phyloP scores from a whole-genome alignment of 331 rosid species.

The Erythrophleum ivorense region DNA sequence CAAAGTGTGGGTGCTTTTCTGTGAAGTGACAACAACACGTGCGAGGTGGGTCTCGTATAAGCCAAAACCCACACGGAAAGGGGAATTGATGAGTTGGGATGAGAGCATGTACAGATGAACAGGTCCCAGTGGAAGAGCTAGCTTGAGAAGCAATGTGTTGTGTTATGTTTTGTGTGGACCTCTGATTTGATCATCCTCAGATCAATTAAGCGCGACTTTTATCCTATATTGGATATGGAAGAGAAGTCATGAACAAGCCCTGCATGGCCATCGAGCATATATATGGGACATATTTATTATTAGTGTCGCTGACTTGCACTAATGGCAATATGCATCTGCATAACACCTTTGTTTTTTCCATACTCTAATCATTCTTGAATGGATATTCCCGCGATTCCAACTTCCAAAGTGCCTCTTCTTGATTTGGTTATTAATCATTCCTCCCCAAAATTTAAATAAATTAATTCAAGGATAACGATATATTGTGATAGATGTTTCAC shows the following conservation, averaged over 20 bases:
- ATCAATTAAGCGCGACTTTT: background rate
- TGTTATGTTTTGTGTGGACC: background rate
- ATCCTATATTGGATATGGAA: background rate
- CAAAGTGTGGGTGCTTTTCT: slow-evolving; percentile 1
- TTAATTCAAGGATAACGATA: background rate
- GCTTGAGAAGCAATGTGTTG: background rate
- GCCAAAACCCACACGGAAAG: slow-evolving; percentile 23
- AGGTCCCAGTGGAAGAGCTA: background rate
- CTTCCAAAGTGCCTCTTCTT: background rate
- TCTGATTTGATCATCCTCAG: background rate
- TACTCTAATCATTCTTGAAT: background rate
- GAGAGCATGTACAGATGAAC: background rate
- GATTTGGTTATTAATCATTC: background rate
- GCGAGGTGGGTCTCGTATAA: slow-evolving; percentile 41
- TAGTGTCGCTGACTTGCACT: slow-evolving; percentile 26
- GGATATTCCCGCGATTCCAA: background rate
- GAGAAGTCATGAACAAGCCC: background rate
- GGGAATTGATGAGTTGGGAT: slow-evolving; percentile 6
- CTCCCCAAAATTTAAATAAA: background rate
- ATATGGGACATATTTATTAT: slow-evolving; percentile 2
- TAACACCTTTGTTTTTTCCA: background rate
- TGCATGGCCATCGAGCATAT: background rate
- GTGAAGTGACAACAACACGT: slow-evolving; percentile 41
- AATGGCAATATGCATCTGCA: background rate
- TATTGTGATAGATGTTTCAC: background rate